Evolutionary conservation across 2,329 filamentous ascomycete genomes (phyloP), one percentile per base, ranked within the genome.

Genomic region (Claviceps pusilla): DNA sequence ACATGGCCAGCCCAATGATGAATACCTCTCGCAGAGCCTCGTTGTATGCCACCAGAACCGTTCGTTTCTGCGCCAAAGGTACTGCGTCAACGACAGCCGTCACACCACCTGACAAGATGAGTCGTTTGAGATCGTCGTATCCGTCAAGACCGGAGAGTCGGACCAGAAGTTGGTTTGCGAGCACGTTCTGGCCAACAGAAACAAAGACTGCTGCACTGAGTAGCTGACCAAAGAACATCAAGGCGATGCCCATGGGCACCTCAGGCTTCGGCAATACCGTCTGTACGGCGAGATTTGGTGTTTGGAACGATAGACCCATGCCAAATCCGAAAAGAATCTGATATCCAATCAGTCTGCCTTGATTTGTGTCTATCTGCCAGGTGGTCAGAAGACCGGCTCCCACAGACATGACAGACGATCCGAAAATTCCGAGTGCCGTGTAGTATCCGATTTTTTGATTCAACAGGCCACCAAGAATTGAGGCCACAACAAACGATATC

Each of bases 371-470:
- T 1, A 74, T 72, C 16, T 63, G 67, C 37, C 83, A 73, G 0
- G 78, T 83, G 54, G 73, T 80, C 59, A 84, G 68, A 12, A 84
- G 71, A 2, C 80, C 81, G 51, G 76, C 68, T 28, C 78, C 79
- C 9, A 78, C 58, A 7, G 76, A 68, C 69, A 74, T 73, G 58
- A 78, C 64, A 57, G 70, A 68, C 3, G 78, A 73, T 7, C 73
- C 73, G 16, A 72, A 46, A 16, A 82, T 67, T 76, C 82, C 80
- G 24, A 73, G 72, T 0, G 76, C 80, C 4, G 75, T 74, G 57
- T 83, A 83, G 63, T 83, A 83, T 41, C 80, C 80, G 33, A 79
- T 67, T 53, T 71, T 72, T 52, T 77, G 73, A 1, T 76, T 79
- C 45, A 71, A 57, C 0, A 65, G 64, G 33, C 78, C 78, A 2